These are phyloP conservation scores for Cytospora schulzeri DNA, from an alignment of 2,329 filamentous ascomycete species.

Conservation along the genomic window DNA sequence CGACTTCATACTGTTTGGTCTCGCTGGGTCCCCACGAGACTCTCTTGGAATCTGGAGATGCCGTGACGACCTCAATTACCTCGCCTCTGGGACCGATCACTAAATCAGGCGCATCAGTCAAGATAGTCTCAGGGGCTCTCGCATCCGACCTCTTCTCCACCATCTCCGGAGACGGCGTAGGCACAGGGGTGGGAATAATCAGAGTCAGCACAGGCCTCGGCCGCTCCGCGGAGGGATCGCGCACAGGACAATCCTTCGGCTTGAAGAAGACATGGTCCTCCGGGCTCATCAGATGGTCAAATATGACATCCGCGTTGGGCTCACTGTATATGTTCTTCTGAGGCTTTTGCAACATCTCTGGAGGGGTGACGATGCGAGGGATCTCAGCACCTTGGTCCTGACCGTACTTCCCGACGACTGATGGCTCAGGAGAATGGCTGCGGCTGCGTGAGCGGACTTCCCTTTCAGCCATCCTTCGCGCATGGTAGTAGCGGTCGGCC, in stretches of 20 bases:
- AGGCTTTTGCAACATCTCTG: slow-evolving; percentile 48
- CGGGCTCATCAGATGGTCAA: slow-evolving; percentile 62
- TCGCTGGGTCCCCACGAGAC: slow-evolving; percentile 68
- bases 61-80: slow-evolving; percentile 46
- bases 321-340: slow-evolving; percentile 55
- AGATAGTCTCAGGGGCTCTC: slow-evolving; percentile 27
- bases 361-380: slow-evolving; percentile 57
- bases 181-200: slow-evolving; percentile 60
- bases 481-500: slow-evolving; percentile 61
- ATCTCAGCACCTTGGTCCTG: slow-evolving; percentile 33
- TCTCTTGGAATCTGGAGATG: slow-evolving; percentile 46
- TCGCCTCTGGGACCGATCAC: slow-evolving; percentile 46
- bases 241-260: slow-evolving; percentile 33
- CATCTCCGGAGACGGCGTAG: slow-evolving; percentile 50
- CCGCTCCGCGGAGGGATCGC: slow-evolving; percentile 57
- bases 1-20: slow-evolving; percentile 64
- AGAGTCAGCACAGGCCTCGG: slow-evolving; percentile 62
- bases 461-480: slow-evolving; percentile 56
- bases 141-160: slow-evolving; percentile 37
- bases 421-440: slow-evolving; percentile 53
- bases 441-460: slow-evolving; percentile 57
- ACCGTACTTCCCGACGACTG: slow-evolving; percentile 59
- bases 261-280: slow-evolving; percentile 46
- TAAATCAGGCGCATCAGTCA: slow-evolving; percentile 34
- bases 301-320: slow-evolving; percentile 65